Evolutionary conservation across 768 basidiomycete genomes (phyloP).

Genomic region (Termitomyces sp.): DNA sequence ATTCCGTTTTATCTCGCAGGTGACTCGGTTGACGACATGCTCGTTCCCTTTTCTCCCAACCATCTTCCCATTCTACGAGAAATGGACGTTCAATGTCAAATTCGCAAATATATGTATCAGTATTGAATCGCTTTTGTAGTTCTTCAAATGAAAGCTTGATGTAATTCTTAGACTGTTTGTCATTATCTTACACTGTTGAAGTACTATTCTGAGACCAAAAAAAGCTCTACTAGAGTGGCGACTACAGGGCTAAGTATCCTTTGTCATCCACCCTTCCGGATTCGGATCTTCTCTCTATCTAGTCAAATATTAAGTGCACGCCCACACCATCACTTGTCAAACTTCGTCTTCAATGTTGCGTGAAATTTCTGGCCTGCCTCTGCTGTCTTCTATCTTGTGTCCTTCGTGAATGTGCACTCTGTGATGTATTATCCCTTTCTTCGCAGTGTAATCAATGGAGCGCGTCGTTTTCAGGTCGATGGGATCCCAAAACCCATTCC

Average conservation of each 20-base stretch:
- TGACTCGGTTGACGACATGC: not conserved
- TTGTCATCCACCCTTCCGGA: too few relatives aligned
- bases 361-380: not conserved
- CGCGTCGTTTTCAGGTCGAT: not conserved
- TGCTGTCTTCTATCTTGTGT: not conserved
- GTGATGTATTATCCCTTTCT: not conserved
- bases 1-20: not conserved
- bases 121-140: constrained; percentile 10
- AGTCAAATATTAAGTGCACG: not conserved
- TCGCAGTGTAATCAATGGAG: not conserved
- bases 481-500: not conserved
- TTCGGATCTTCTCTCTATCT: too few relatives aligned
- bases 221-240: not conserved
- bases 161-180: too few relatives aligned
- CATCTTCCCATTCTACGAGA: constrained; percentile 1
- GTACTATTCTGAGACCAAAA: not conserved
- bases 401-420: not conserved
- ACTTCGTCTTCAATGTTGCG: not conserved
- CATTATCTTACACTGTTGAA: too few relatives aligned
- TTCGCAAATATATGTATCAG: constrained; percentile 24
- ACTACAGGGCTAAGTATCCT: not conserved
- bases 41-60: not conserved
- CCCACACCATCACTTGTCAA: not conserved
- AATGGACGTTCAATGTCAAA: constrained; percentile 15
- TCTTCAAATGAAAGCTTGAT: not conserved